Base-by-base conservation (phyloP, 2,329 filamentous ascomycete genomes). In the Dothiorella sarmentorum region DNA sequence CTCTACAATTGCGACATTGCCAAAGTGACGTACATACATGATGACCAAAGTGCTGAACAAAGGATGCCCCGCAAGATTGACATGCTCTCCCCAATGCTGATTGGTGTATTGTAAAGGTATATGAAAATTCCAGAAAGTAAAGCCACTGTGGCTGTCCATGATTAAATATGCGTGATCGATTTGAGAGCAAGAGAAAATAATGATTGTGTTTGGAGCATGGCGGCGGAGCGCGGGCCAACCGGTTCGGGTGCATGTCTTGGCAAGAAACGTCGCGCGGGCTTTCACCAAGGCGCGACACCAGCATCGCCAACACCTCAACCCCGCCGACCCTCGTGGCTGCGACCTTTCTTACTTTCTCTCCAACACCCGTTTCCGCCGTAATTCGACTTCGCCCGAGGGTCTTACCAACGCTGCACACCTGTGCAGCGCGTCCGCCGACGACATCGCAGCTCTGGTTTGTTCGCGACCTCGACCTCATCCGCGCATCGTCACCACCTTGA, bases 281-380 rank as follows among this genome's bases (percentile, higher is more conserved):
- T 49, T 56, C 31, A 56, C 40, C 51, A 43, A n/a, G n/a, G 33
- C 45, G 47, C 49, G 51, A 47, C 43, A 29, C 17, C 49, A 53
- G 35, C 49, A 53, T 53, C 49, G n/a, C 35, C 49, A 15, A 13
- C 33, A 38, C 18, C 33, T 9, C n/a, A 53, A 17, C 47, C 47
- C 37, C 45, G 37, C 47, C 37, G 47, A 59, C 57, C 45, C 57
- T 59, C 45, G 49, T 29, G 49, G 49, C 49, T 31, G 22, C 49
- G 20, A 40, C 20, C 35, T 17, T 53, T 40, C 53, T 52, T 45
- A 18, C 38, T 35, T 60, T 53, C 58, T 47, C 42, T 59, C 44
- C 62, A 58, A 61, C 58, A 61, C 56, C 51, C 20, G 61, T 68
- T 68, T 63, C 70, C 72, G 69, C 66, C 65, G 65, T 60, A 60